These are phyloP conservation scores for Colletotrichum nymphaeae DNA, from an alignment of 2,329 filamentous ascomycete genomes.

Conservation along the genomic window DNA sequence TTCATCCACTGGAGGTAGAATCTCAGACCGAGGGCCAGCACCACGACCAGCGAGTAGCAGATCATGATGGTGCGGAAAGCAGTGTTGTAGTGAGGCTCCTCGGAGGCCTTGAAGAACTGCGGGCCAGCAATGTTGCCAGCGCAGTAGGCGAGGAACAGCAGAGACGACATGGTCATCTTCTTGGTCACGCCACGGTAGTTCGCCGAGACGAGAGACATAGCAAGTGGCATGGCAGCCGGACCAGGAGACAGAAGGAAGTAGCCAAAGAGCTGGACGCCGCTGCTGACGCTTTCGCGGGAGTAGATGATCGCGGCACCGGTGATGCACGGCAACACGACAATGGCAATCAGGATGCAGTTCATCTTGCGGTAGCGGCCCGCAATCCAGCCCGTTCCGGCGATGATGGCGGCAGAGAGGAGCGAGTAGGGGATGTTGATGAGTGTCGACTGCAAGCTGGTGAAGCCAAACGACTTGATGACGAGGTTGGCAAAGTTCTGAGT, in stretches of 20 bases:
- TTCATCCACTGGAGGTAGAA: conserved; percentile 61
- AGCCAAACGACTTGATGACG: conserved; percentile 66
- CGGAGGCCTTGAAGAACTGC: conserved; percentile 62
- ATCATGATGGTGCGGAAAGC: conserved; percentile 67
- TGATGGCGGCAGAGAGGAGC: conserved; percentile 59
- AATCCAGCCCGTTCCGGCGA: conserved; percentile 61
- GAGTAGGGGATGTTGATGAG: conserved; percentile 71
- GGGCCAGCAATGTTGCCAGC: conserved; percentile 67
- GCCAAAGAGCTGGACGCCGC: conserved; percentile 62
- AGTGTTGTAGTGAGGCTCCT: conserved; percentile 63
- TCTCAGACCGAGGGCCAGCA: conserved; percentile 56
- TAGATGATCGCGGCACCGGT: conserved; percentile 66
- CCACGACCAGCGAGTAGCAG: conserved; percentile 63
- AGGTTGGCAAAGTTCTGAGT: conserved; percentile 70
- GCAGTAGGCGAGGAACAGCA: conserved; percentile 67
- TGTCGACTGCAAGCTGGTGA: conserved; percentile 64
- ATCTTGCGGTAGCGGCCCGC: conserved; percentile 62
- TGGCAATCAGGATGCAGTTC: conserved; percentile 63
- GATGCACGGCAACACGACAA: conserved; percentile 62
- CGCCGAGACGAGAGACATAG: conserved; percentile 64
- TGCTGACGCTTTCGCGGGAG: conserved; percentile 51
- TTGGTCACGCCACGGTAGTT: conserved; percentile 69
- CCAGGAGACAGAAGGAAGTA: conserved; percentile 69
- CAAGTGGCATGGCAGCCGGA: conserved; percentile 64
- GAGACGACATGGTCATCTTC: conserved; percentile 68